Percentiles rank a stretch among this genome's conserved stretches.
Evolutionary conservation across 352 stramenopile species (phyloP).

Genomic region (Phytophthora pistaciae): DNA sequence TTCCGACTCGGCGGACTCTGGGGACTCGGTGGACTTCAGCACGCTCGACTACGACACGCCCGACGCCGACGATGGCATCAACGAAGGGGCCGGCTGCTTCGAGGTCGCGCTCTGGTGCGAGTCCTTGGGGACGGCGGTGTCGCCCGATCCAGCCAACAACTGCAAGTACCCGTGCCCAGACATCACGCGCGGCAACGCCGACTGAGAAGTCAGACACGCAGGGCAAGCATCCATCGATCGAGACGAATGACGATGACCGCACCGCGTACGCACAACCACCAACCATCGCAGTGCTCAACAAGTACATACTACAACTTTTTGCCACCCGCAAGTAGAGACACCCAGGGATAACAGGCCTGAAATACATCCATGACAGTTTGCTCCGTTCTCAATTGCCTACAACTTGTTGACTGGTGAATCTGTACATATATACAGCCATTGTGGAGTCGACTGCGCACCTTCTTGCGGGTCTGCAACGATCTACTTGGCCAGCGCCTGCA

Average conservation of each 20-base stretch:
- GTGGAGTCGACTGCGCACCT: too few relatives aligned
- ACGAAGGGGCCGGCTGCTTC: conserved; percentile 20
- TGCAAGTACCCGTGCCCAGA: conserved; percentile 47
- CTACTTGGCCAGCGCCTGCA: conserved; percentile 25
- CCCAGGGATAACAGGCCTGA: neutral
- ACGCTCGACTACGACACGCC: conserved; percentile 6
- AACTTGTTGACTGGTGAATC: neutral
- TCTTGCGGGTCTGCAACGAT: neutral
- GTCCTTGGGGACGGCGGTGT: conserved; percentile 19
- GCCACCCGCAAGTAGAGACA: neutral
- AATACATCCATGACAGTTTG: conserved; percentile 20
- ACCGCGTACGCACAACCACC: too few relatives aligned
- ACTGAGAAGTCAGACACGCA: neutral
- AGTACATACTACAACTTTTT: neutral
- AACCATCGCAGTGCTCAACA: neutral
- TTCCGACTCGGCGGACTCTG: conserved; percentile 7
- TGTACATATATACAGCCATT: neutral
- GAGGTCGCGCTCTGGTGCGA: conserved; percentile 51
- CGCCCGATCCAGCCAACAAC: conserved; percentile 37
- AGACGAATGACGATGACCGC: neutral
- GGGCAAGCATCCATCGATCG: too few relatives aligned
- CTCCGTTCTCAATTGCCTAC: neutral
- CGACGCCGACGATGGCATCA: conserved; percentile 1
- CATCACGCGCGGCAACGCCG: neutral
- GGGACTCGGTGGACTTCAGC: conserved; percentile 10